Conservation (phyloP, 164 flowering plant genomes). For the Nelumbo lutea region DNA sequence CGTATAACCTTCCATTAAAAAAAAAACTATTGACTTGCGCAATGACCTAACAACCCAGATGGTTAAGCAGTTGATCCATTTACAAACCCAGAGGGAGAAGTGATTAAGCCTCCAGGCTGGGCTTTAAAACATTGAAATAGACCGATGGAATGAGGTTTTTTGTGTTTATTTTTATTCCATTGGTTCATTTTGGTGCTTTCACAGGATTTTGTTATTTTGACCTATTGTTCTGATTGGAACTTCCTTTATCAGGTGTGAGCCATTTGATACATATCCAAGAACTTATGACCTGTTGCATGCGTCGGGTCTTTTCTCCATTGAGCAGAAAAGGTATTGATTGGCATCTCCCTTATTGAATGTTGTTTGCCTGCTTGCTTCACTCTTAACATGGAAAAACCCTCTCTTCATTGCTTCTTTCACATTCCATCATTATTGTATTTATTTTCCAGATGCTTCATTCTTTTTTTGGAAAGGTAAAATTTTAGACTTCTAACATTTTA, state of each 20-base stretch:
- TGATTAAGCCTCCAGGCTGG: no score
- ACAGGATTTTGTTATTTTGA: background rate
- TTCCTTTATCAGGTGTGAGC: constrained; percentile 59
- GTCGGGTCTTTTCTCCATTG: constrained; percentile 65
- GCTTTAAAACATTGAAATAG: no score
- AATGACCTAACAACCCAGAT: no score
- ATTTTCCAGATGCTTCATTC: background rate
- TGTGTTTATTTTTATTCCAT: background rate
- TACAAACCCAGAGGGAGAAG: no score
- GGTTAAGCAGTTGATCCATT: no score
- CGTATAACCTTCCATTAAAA: no score
- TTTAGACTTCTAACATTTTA: background rate
- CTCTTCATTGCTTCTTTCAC: background rate
- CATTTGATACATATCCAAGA: constrained; percentile 89
- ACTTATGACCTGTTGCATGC: constrained; percentile 86
- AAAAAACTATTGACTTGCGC: no score
- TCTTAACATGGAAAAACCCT: background rate
- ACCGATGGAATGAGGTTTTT: no score
- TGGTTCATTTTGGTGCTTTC: background rate
- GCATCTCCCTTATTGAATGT: background rate
- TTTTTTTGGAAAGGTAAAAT: background rate
- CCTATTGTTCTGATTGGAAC: background rate
- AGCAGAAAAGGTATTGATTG: constrained; percentile 54
- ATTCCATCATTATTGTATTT: background rate
- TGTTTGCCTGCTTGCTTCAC: background rate